Evolutionary conservation across 345 rosid genomes (phyloP).

Genomic region (Corchorus capsularis): DNA sequence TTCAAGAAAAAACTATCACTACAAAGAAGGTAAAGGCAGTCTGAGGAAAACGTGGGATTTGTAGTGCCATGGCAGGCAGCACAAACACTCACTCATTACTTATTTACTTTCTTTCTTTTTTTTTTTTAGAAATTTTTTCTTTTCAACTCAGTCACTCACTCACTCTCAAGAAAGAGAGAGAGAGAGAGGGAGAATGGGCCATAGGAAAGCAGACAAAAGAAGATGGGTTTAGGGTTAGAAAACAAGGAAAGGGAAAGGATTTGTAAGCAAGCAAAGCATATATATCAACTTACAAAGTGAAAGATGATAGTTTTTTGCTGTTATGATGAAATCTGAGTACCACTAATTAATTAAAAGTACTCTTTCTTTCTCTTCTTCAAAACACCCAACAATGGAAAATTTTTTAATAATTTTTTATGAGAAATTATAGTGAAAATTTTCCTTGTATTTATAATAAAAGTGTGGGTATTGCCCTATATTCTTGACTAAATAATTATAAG

Average conservation of each 20-base stretch:
- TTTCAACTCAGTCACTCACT: slow-evolving; percentile 8
- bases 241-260: slow-evolving; percentile 17
- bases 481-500: slow-evolving; percentile 10
- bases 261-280: not conserved
- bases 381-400: slow-evolving; percentile 3
- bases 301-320: slow-evolving; percentile 7
- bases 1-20: slow-evolving; percentile 7
- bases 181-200: slow-evolving; percentile 13
- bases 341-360: not conserved
- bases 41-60: slow-evolving; percentile 15
- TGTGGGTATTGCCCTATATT: slow-evolving; percentile 1
- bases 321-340: slow-evolving; percentile 8
- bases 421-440: not conserved
- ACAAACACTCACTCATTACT: not conserved
- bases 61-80: slow-evolving; percentile 14
- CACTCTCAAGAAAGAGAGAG: not conserved
- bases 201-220: slow-evolving; percentile 17
- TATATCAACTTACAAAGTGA: slow-evolving; percentile 16
- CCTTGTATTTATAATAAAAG: slow-evolving; percentile 5
- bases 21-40: slow-evolving; percentile 22
- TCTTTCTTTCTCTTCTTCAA: slow-evolving; percentile 5
- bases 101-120: not conserved
- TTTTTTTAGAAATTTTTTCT: too few species aligned
- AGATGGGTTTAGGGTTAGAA: slow-evolving; percentile 12
- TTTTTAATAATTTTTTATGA: not conserved